Base-by-base conservation (phyloP, 768 basidiomycete genomes). In the Mycena pura region DNA sequence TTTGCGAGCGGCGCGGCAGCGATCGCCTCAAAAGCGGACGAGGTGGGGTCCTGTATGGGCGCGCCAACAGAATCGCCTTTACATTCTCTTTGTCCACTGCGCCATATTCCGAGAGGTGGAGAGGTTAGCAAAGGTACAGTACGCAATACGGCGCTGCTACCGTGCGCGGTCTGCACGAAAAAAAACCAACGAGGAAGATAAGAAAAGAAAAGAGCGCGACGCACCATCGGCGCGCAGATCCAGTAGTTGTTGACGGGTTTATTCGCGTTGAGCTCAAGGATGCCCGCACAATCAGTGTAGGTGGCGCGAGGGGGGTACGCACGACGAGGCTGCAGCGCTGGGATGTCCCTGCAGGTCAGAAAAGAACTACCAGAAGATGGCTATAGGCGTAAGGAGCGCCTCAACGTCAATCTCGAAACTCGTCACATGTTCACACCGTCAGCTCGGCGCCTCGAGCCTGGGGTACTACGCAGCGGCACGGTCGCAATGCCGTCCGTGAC, bases 41-140 rank as follows among this genome's bases (percentile, higher is more conserved):
- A 64, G 0, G 48, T 59, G 1, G 82, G 82, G 0, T 83, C 80
- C 14, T 10, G 59, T 13, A 60, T 38, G 0, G 77, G 72, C 11
- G 82, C 80, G 2, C 79, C 80, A 0, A 66, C 7, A 83, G 73
- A 50, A 82, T 77, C 0, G 76, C 82, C 21, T 70, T 74, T 60
- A 75, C 80, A 53, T 67, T 67, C 3, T 75, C 69, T 6, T 64
- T 65, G 13, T 72, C 66, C 54, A 80, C 78, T 27, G 69, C 24
- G n/a, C 6, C 6, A 21, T 6, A 29, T 69, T 19, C 29, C 40
- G 7, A 45, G 41, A 45, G 8, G 39, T 32, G 15, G 7, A 17
- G 36, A 24, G 41, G 34, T 38, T 13, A 24, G 21, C 24, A 32
- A 46, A 36, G 31, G 24, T 21, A 36, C 14, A 1, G 10, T 13